These are phyloP conservation scores for Barbatosphaeria neglecta DNA, from an alignment of 495 filamentous ascomycete genomes.

Conservation along the genomic window DNA sequence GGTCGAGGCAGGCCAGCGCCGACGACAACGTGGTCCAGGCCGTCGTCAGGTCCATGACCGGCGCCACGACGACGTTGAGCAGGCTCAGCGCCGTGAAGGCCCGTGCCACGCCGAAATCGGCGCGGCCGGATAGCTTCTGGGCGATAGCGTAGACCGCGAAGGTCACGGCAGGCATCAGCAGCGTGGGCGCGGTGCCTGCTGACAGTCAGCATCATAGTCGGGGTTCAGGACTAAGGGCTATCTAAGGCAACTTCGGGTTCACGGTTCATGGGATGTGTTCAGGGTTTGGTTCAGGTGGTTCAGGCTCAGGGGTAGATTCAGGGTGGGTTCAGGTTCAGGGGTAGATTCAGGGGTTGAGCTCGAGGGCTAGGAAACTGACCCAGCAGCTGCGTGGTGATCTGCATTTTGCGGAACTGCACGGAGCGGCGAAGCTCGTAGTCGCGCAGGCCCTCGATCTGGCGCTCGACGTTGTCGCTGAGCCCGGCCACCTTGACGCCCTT, in stretches of 20 bases:
- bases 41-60: conserved; percentile 4
- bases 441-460: conserved; percentile 6
- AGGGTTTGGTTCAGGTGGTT: no score
- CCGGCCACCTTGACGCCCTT: conserved; percentile 7
- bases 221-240: no score
- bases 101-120: conserved; percentile 5
- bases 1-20: conserved; percentile 23
- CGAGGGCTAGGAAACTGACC: no score
- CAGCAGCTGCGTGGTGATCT: conserved; percentile 1
- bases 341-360: no score
- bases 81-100: conserved; percentile 8
- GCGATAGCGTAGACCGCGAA: conserved; percentile 11
- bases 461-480: conserved; percentile 4
- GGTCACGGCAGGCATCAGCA: conserved; percentile 6
- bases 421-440: conserved; percentile 6
- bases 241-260: no score
- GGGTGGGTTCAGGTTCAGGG: no score
- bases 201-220: no score
- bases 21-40: conserved; percentile 3
- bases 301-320: no score
- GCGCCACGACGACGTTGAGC: conserved; percentile 3
- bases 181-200: conserved; percentile 3
- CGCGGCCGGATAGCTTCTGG: conserved; percentile 3
- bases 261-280: no score
- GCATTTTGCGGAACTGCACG: conserved; percentile 3